Percentiles rank a stretch among this genome's conserved stretches.
These are phyloP conservation scores for Chernovozyma sophiae-reginae DNA, from an alignment of 1,139 yeast genomes.

Conservation along the genomic window DNA sequence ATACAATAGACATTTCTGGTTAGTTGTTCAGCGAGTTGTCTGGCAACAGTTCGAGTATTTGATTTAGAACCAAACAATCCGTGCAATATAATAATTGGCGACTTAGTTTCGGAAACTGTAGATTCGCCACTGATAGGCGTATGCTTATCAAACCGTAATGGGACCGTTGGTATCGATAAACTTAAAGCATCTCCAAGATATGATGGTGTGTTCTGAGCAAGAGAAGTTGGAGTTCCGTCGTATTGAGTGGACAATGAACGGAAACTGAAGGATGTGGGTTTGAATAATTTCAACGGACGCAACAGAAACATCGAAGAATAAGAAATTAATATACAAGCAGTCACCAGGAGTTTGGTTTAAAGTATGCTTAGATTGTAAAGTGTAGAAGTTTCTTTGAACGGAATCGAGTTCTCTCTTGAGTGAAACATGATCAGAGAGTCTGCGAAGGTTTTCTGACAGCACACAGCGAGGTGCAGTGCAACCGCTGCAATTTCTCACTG, in stretches of 20 bases:
- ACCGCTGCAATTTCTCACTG: too few species aligned
- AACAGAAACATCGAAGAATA: not conserved
- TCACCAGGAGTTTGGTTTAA: too few species aligned
- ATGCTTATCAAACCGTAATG: slow-evolving; percentile 27
- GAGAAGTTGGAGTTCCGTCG: slow-evolving; percentile 5
- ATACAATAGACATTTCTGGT: slow-evolving; percentile 59
- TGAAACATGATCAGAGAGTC: too few species aligned
- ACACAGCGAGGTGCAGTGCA: too few species aligned
- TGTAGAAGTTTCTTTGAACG: too few species aligned
- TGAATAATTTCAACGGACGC: not conserved
- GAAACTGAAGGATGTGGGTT: not conserved
- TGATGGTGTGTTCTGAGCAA: slow-evolving; percentile 2
- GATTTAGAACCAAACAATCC: slow-evolving; percentile 84
- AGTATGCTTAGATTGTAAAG: too few species aligned
- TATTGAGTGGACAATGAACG: slow-evolving; percentile 1
- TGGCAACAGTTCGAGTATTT: slow-evolving; percentile 75
- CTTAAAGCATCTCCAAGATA: slow-evolving; percentile 26
- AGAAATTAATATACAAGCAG: too few species aligned
- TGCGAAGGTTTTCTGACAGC: too few species aligned
- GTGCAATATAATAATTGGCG: slow-evolving; percentile 75
- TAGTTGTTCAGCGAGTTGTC: slow-evolving; percentile 37
- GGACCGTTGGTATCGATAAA: slow-evolving; percentile 25
- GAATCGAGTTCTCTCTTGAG: too few species aligned
- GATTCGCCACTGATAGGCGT: slow-evolving; percentile 15
- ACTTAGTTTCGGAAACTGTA: slow-evolving; percentile 12